Base-by-base conservation (phyloP, 768 basidiomycete species). In the Strobilomyces dryophilus region DNA sequence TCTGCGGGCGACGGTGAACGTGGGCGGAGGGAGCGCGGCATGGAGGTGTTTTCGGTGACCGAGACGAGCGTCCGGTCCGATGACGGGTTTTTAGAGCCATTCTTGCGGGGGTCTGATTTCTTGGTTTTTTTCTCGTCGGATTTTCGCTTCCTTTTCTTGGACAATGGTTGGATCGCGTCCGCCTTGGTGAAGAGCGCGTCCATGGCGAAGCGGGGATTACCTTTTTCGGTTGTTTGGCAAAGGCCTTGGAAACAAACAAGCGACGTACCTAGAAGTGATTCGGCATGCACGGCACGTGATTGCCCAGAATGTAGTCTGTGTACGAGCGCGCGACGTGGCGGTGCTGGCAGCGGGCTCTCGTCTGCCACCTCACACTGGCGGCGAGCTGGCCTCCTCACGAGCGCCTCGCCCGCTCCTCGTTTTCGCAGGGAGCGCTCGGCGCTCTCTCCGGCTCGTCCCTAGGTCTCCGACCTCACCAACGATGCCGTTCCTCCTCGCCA, bases 171-270 rank as follows among this genome's bases (percentile, higher is more conserved):
- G 37, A 84, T 70, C 8, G 83, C 78, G 54, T 87, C 74, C 43
- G 85, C 87, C 59, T 83, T 83, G 17, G 87, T 82, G 55, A 92
- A 76, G 14, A 92, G 78, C 11, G 84, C 72, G 61, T 91, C 87
- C 87, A 91, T 53, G 43, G 31, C 27, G 43, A 27, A 15, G 43
- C 10, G 43, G 29, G 18, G 15, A 40, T 34, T 26, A 36, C 29
- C 27, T 8, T 40, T 34, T 31, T 10, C 9, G 47, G 44, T 47
- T 57, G 50, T 54, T 61, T 57, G 48, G 59, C 52, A 54, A 54
- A 34, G 49, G 26, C 59, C 34, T 53, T 52, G 17, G 53, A 50
- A 60, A 60, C 26, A 60, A 60, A 60, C 58, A 48, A 55, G 34
- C 39, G 11, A n/a, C n/a, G n/a, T n/a, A n/a, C n/a, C n/a, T n/a